These are phyloP conservation scores for Fragaria vesca DNA, from an alignment of 306 rosid species.

Conservation along the genomic window DNA sequence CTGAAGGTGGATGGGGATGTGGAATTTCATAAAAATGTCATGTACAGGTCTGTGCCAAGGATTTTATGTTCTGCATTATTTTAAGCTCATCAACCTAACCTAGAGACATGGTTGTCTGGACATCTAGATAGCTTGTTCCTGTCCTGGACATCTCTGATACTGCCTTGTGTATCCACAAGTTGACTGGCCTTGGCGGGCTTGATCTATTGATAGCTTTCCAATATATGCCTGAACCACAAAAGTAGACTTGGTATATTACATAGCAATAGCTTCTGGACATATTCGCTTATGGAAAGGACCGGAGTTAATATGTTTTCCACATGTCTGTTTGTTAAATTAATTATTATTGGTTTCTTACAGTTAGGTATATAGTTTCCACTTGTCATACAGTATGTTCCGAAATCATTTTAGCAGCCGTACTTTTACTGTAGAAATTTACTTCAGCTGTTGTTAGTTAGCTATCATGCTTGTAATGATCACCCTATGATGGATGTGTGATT, in stretches of 20 bases:
- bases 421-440: neutral
- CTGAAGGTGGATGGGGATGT: conserved; percentile 65
- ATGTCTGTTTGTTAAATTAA: neutral
- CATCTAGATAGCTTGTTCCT: neutral
- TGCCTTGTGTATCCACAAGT: neutral
- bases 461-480: conserved; percentile 9
- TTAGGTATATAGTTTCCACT: neutral
- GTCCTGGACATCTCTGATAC: neutral
- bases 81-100: neutral
- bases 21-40: conserved; percentile 74
- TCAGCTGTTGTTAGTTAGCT: neutral
- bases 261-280: neutral
- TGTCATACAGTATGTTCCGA: neutral
- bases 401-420: neutral
- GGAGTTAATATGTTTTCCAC: neutral
- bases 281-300: neutral
- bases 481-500: neutral
- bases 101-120: neutral
- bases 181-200: neutral
- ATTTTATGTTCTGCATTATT: conserved; percentile 4
- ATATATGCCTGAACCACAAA: neutral
- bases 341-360: neutral
- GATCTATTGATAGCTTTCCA: neutral
- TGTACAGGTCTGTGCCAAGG: conserved; percentile 60
- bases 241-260: neutral